These are phyloP conservation scores for Poa pratensis DNA, from an alignment of 176 grass and related monocot species.

Conservation along the genomic window DNA sequence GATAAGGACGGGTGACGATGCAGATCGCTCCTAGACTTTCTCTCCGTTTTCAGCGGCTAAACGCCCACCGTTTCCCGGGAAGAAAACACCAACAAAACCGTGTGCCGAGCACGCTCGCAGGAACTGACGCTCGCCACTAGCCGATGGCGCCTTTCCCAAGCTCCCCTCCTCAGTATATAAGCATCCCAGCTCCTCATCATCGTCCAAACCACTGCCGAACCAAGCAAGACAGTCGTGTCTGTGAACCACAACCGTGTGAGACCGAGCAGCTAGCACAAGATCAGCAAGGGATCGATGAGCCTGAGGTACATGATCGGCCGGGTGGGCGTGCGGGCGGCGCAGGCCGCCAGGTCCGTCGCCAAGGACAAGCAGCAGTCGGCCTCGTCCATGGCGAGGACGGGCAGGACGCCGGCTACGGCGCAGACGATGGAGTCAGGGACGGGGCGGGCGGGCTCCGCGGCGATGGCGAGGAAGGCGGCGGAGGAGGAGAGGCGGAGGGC, in stretches of 20 bases:
- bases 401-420: conserved; percentile 44
- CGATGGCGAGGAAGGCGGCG: conserved; percentile 31
- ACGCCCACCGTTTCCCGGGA: conserved; percentile 22
- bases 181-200: background rate
- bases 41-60: background rate
- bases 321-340: conserved; percentile 52
- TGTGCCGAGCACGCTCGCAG: conserved; percentile 3
- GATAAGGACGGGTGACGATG: background rate
- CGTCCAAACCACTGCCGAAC: background rate
- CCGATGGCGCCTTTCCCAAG: background rate
- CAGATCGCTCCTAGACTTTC: background rate
- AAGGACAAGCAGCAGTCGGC: conserved; percentile 59
- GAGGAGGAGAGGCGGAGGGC: conserved; percentile 59
- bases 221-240: background rate
- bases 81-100: background rate
- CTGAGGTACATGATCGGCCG: conserved; percentile 67
- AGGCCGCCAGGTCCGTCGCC: conserved; percentile 48
- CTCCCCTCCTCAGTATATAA: background rate
- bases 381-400: conserved; percentile 9
- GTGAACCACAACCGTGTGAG: background rate
- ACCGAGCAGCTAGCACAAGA: background rate
- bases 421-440: conserved; percentile 33
- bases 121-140: background rate
- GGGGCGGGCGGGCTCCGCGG: conserved; percentile 31
- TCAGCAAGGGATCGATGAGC: conserved; percentile 55